Percentiles rank a stretch among this genome's conserved stretches.
These are phyloP conservation scores for Globisporangium paroecandrum DNA, from an alignment of 352 stramenopile genomes.

Conservation along the genomic window DNA sequence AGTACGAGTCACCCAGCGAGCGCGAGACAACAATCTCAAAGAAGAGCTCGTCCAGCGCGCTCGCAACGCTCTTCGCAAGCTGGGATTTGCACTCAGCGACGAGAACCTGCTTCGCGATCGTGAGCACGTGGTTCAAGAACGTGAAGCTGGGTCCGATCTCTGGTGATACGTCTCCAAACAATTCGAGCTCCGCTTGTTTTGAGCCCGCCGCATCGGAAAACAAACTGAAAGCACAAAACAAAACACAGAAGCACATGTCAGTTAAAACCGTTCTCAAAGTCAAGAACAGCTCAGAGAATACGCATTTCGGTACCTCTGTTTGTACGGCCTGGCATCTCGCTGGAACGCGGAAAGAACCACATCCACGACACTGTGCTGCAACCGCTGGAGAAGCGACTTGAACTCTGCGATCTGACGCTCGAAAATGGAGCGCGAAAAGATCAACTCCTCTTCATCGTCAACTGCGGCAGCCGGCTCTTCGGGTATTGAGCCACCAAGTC, in stretches of 20 bases:
- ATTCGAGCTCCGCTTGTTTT: neutral
- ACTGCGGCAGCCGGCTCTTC: neutral
- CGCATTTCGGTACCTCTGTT: constrained; percentile 27
- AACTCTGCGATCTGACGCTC: constrained; percentile 55
- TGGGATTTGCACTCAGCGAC: constrained; percentile 23
- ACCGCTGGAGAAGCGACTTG: constrained; percentile 26
- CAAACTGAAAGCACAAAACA: constrained; percentile 8
- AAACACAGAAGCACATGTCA: neutral
- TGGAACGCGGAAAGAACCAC: constrained; percentile 22
- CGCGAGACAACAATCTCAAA: constrained; percentile 18
- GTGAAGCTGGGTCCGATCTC: constrained; percentile 33
- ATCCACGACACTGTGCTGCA: constrained; percentile 30
- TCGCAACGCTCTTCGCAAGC: constrained; percentile 35
- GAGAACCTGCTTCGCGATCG: constrained; percentile 23
- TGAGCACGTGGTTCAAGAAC: constrained; percentile 27
- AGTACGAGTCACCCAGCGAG: constrained; percentile 17
- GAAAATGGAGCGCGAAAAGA: constrained; percentile 76
- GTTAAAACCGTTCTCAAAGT: constrained; percentile 3
- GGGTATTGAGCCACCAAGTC: neutral
- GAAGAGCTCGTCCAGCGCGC: constrained; percentile 34
- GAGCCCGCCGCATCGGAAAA: constrained; percentile 2
- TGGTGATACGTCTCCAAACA: constrained; percentile 27
- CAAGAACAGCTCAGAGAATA: constrained; percentile 21
- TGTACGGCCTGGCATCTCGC: constrained; percentile 26
- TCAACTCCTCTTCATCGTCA: constrained; percentile 44